These are phyloP conservation scores for Scenedesmus sp. DNA, from an alignment of 163 green algal genomes.

Conservation along the genomic window DNA sequence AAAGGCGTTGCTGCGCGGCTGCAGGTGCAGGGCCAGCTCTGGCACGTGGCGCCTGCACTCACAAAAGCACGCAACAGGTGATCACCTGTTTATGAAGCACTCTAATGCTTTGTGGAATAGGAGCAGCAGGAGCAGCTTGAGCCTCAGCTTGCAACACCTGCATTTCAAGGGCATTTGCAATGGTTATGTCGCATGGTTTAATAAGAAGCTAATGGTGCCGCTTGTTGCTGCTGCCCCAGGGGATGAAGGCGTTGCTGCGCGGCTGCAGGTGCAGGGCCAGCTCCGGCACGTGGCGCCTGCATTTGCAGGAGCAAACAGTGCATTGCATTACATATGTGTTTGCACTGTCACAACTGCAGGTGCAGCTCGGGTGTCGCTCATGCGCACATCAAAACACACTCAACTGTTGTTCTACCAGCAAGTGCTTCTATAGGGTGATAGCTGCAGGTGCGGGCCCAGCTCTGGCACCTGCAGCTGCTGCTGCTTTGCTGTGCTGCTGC, in stretches of 20 bases:
- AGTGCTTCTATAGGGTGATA: neutral
- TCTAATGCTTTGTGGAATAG: no score
- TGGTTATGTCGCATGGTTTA: no score
- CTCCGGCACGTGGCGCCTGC: slow-evolving; percentile 44
- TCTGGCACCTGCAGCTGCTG: slow-evolving; percentile 8
- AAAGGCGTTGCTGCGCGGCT: slow-evolving; percentile 14
- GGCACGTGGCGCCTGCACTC: slow-evolving; percentile 41
- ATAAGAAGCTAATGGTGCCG: no score
- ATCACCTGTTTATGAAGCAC: no score
- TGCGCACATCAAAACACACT: no score
- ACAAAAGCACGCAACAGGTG: neutral
- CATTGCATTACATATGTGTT: no score
- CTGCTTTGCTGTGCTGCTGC: no score
- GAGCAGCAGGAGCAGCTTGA: no score
- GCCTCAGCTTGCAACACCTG: no score
- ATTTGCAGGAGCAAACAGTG: neutral
- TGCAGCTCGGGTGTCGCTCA: neutral
- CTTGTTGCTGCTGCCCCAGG: slow-evolving; percentile 38
- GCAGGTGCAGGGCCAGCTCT: slow-evolving; percentile 10
- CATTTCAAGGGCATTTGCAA: no score
- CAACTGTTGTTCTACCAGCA: neutral
- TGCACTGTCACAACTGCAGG: no score
- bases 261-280: neutral
- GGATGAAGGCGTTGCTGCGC: slow-evolving; percentile 25
- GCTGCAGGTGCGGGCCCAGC: neutral